Percentiles rank a stretch among this genome's conserved stretches.
Conservation (phyloP, 2,329 filamentous ascomycete genomes). For the Clonostachys sp. region DNA sequence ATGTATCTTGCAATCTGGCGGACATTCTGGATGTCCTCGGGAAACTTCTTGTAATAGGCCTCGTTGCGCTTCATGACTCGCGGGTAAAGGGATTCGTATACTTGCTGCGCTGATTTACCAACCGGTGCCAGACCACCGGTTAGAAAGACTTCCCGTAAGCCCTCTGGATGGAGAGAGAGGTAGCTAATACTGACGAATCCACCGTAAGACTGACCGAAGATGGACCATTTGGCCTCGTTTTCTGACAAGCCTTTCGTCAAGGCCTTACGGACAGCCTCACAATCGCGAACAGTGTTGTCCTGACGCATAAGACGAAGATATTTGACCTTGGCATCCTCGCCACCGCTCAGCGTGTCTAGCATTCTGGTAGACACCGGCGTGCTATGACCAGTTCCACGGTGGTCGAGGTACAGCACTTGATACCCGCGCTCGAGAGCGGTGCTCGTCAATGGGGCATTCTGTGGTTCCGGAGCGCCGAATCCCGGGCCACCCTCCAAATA, state of each 20-base stretch:
- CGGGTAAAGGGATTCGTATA: constrained; percentile 69
- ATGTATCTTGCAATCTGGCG: constrained; percentile 64
- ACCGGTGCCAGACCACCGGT: constrained; percentile 81
- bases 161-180: constrained; percentile 72
- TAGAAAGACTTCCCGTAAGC: constrained; percentile 76
- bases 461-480: constrained; percentile 68
- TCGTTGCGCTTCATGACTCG: constrained; percentile 69
- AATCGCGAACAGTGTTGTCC: constrained; percentile 85
- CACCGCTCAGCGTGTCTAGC: constrained; percentile 51
- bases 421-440: constrained; percentile 77
- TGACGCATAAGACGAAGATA: constrained; percentile 84
- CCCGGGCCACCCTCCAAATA: constrained; percentile 87
- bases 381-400: constrained; percentile 83
- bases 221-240: constrained; percentile 74
- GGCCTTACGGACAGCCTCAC: constrained; percentile 75
- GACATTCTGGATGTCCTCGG: constrained; percentile 69
- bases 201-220: constrained; percentile 89
- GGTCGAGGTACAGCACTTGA: constrained; percentile 82
- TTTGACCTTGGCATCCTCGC: constrained; percentile 64
- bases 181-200: constrained; percentile 84
- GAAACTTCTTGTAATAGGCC: constrained; percentile 80
- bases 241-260: constrained; percentile 66
- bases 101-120: constrained; percentile 64
- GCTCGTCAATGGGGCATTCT: constrained; percentile 66
- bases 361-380: constrained; percentile 72